A percentile compares a stretch with the other conserved stretches of the same genome.
phyloP scores from a whole-genome alignment of 2,329 filamentous ascomycete species.

The Rachicladosporium sp. region DNA sequence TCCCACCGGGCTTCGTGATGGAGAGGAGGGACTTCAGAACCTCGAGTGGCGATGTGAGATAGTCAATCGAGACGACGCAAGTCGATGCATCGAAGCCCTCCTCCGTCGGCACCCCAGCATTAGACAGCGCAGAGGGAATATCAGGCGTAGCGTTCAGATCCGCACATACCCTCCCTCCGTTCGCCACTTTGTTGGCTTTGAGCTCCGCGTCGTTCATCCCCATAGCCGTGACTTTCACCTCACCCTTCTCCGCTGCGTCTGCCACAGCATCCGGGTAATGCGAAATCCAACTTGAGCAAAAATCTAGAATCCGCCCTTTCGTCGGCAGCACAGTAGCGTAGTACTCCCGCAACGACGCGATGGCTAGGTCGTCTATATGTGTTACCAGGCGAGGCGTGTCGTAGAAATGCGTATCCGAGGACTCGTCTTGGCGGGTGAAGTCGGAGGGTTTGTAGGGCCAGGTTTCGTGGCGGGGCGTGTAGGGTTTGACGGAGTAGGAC shows the following conservation, averaged over 20 bases:
- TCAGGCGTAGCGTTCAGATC: conserved; percentile 34
- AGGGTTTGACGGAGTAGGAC: conserved; percentile 13
- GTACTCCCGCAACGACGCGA: conserved; percentile 32
- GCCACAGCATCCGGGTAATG: conserved; percentile 30
- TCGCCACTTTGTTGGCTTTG: conserved; percentile 28
- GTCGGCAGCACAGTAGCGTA: conserved; percentile 33
- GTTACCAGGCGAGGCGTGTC: conserved; percentile 38
- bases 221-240: conserved; percentile 33
- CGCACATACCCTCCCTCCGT: conserved; percentile 21
- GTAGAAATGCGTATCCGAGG: conserved; percentile 28
- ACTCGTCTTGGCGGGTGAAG: conserved; percentile 28
- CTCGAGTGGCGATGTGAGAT: conserved; percentile 35
- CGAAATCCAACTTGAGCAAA: conserved; percentile 40
- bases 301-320: conserved; percentile 34
- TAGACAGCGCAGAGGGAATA: conserved; percentile 13
- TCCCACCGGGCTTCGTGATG: conserved; percentile 30
- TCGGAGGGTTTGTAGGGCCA: conserved; percentile 27
- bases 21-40: conserved; percentile 31
- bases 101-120: conserved; percentile 2
- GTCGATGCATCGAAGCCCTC: conserved; percentile 33
- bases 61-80: conserved; percentile 41
- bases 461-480: conserved; percentile 19
- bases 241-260: conserved; percentile 18
- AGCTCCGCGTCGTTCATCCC: conserved; percentile 39
- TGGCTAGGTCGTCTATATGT: conserved; percentile 41